Conservation (phyloP, 345 rosid species). For the Chamaenerion angustifolium region DNA sequence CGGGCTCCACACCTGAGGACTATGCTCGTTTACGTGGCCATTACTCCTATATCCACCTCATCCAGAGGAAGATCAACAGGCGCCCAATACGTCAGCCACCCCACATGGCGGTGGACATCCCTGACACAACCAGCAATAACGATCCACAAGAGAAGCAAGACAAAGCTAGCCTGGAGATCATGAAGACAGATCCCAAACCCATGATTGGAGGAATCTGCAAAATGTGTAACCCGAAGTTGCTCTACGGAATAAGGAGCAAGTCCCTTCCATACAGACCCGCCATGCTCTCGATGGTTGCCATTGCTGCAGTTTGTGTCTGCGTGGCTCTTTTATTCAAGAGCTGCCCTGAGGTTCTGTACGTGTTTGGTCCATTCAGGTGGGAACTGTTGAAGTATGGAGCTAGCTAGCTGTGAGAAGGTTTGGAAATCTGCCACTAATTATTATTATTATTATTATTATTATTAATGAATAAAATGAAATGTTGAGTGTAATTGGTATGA, state of each 20-base stretch:
- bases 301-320: slow-evolving; percentile 96
- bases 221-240: slow-evolving; percentile 52
- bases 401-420: slow-evolving; percentile 20
- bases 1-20: slow-evolving; percentile 93
- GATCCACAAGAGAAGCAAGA: slow-evolving; percentile 37
- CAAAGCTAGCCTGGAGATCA: slow-evolving; percentile 36
- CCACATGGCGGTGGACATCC: slow-evolving; percentile 28
- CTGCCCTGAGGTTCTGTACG: slow-evolving; percentile 78
- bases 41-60: slow-evolving; percentile 80
- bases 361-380: slow-evolving; percentile 97
- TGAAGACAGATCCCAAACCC: no score
- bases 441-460: no score
- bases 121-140: slow-evolving; percentile 12
- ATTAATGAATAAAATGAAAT: no score
- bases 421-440: no score
- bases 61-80: slow-evolving; percentile 66
- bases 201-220: slow-evolving; percentile 28
- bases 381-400: slow-evolving; percentile 78
- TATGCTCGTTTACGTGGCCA: slow-evolving; percentile 96
- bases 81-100: slow-evolving; percentile 40
- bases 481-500: no score
- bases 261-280: slow-evolving; percentile 81
- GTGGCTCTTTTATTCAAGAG: slow-evolving; percentile 96
- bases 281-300: slow-evolving; percentile 92
- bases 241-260: slow-evolving; percentile 33